phyloP scores from a whole-genome alignment of 108 stramenopile genomes.

The Cyclotella sp. region DNA sequence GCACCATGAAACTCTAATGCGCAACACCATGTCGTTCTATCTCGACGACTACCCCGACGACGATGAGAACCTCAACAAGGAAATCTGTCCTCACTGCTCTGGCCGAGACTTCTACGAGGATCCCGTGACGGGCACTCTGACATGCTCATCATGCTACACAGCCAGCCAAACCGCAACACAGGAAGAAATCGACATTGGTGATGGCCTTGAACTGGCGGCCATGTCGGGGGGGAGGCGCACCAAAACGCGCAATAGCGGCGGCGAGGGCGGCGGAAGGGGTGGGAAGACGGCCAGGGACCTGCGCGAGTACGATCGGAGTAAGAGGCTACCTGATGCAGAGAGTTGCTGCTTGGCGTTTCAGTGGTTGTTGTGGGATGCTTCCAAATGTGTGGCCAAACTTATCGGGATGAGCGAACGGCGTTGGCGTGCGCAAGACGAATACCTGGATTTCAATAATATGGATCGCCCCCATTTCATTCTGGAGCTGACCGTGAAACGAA shows the following conservation, averaged over 20 bases:
- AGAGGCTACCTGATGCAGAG: conserved; percentile 52
- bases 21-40: conserved; percentile 53
- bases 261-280: not conserved
- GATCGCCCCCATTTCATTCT: conserved; percentile 9
- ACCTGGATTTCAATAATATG: not conserved
- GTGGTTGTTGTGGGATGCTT: conserved; percentile 52
- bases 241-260: conserved; percentile 1
- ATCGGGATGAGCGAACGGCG: conserved; percentile 17
- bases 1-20: no score
- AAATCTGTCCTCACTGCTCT: conserved; percentile 74
- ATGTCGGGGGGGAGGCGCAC: conserved; percentile 9
- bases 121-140: conserved; percentile 56
- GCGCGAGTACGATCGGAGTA: conserved; percentile 52
- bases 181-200: conserved; percentile 69
- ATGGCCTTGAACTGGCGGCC: conserved; percentile 55
- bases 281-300: conserved; percentile 34
- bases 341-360: conserved; percentile 65
- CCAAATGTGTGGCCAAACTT: conserved; percentile 43
- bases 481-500: conserved; percentile 33
- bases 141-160: conserved; percentile 71
- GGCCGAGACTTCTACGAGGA: conserved; percentile 71
- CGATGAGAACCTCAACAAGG: conserved; percentile 12
- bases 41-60: conserved; percentile 43
- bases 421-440: not conserved
- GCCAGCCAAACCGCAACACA: conserved; percentile 68